Evolutionary conservation across 2,329 filamentous ascomycete species (phyloP), one percentile per base, ranked within the genome.

Genomic region (Ascochyta rabiei): DNA sequence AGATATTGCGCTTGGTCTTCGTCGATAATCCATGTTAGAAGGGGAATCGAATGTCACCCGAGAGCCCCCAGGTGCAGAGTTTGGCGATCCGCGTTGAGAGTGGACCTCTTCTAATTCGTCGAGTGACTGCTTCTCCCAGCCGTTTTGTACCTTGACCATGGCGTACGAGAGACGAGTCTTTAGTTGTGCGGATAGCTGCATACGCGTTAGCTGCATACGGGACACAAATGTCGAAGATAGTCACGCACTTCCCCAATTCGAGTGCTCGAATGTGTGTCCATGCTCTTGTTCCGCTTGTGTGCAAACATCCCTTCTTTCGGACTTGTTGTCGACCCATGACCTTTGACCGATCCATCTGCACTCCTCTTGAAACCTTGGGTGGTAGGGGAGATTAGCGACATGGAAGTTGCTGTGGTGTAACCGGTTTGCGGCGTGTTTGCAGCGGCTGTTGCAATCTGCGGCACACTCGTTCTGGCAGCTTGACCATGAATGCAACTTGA

Each of bases 161-260:
- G 93, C 93, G 75, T 97, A 97, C 6, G 91, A 91, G 24, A 98
- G 82, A 66, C 91, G 89, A 45, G 91, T 88, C 70, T 88, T 89
- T 47, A 98, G 82, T 70, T 93, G 89, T 49, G 87, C 85, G 35
- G 90, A 91, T 48, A 91, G 79, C 89, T 92, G 72, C 40, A 66
- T 57, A 56, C 37, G 46, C 53, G 57, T 74, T 53, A 74, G 70
- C 59, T 49, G 58, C 46, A 55, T 55, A 51, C 49, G 52, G 48
- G 50, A 35, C 28, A 46, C 23, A 40, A 49, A 45, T 43, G 28
- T n/a, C n/a, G 6, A 43, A 54, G 37, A 40, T 24, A 21, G 45
- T 30, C 34, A 80, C 80, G 65, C 81, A 95, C 89, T 82, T 96
- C 90, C 73, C 89, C 88, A 64, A 93, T 90, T 63, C 86, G 88